Evolutionary conservation across 495 filamentous ascomycete species (phyloP).

Genomic region (Saxispiralis lemnorum): DNA sequence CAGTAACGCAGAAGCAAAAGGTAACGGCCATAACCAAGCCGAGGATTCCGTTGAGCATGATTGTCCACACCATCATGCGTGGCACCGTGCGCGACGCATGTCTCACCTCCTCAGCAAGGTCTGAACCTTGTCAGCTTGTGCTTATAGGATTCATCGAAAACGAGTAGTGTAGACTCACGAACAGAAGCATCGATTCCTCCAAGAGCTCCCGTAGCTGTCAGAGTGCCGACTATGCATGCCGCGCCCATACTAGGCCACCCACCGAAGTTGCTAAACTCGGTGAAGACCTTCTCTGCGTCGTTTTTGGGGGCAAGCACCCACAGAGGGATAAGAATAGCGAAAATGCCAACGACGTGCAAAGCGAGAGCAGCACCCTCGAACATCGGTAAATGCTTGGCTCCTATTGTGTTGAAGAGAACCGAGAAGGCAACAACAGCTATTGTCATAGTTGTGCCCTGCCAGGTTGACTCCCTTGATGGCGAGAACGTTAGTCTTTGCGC

Average conservation of each 20-base stretch:
- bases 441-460: slow-evolving; percentile 29
- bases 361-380: slow-evolving; percentile 7
- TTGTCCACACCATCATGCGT: slow-evolving; percentile 15
- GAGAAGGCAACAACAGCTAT: slow-evolving; percentile 27
- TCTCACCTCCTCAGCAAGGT: slow-evolving; percentile 16
- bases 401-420: slow-evolving; percentile 27
- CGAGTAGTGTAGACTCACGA: background rate
- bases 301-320: slow-evolving; percentile 7
- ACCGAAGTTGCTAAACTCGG: slow-evolving; percentile 7
- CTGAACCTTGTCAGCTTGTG: background rate
- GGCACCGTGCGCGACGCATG: slow-evolving; percentile 16
- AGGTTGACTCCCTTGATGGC: slow-evolving; percentile 15
- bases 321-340: slow-evolving; percentile 12
- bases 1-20: slow-evolving; percentile 10
- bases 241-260: slow-evolving; percentile 7
- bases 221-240: slow-evolving; percentile 3
- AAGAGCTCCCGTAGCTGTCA: slow-evolving; percentile 1
- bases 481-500: slow-evolving; percentile 22
- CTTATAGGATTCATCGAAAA: background rate
- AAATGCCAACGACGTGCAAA: slow-evolving; percentile 10
- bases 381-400: slow-evolving; percentile 26
- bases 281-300: slow-evolving; percentile 11
- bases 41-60: slow-evolving; percentile 13
- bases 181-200: slow-evolving; percentile 6
- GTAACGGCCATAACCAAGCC: slow-evolving; percentile 18